These are phyloP conservation scores for Phanerochaete sordida DNA, from an alignment of 768 basidiomycete genomes.

Conservation along the genomic window DNA sequence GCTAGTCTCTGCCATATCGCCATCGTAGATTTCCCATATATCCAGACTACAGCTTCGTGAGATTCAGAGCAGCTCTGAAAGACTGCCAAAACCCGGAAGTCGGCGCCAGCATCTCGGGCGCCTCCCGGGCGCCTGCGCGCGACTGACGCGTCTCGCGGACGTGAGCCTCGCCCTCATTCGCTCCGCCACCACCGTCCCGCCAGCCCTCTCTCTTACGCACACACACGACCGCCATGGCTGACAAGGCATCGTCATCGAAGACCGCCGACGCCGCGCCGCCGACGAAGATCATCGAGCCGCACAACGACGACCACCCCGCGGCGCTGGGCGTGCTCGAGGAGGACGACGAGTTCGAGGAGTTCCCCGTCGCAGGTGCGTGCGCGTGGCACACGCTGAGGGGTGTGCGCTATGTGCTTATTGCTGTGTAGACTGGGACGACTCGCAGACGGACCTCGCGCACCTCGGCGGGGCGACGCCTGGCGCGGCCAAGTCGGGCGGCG, in stretches of 20 bases:
- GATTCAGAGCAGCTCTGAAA: too few relatives aligned
- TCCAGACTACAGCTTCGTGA: too few relatives aligned
- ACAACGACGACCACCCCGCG: constrained; percentile 41
- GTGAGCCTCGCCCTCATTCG: neutral
- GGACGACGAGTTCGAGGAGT: constrained; percentile 97
- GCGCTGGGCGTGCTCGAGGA: constrained; percentile 91
- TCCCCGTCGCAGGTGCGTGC: constrained; percentile 71
- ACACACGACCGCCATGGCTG: constrained; percentile 14
- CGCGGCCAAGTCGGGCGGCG: constrained; percentile 73
- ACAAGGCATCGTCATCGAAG: constrained; percentile 23
- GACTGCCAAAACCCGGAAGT: too few relatives aligned
- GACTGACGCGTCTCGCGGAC: constrained; percentile 10
- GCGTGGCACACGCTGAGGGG: neutral
- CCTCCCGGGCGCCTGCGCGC: neutral
- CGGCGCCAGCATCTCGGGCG: too few relatives aligned
- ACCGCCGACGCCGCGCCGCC: constrained; percentile 21
- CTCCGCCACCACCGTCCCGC: neutral
- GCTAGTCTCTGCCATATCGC: too few relatives aligned
- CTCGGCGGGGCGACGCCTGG: constrained; percentile 71
- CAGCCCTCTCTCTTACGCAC: neutral
- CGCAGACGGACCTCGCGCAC: constrained; percentile 78
- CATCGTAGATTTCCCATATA: too few relatives aligned
- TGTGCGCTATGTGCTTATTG: neutral
- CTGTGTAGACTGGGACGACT: constrained; percentile 81
- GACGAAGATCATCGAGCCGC: constrained; percentile 17